Conservation (phyloP, 2,329 filamentous ascomycete genomes). For the Colletotrichum eremochloae region DNA sequence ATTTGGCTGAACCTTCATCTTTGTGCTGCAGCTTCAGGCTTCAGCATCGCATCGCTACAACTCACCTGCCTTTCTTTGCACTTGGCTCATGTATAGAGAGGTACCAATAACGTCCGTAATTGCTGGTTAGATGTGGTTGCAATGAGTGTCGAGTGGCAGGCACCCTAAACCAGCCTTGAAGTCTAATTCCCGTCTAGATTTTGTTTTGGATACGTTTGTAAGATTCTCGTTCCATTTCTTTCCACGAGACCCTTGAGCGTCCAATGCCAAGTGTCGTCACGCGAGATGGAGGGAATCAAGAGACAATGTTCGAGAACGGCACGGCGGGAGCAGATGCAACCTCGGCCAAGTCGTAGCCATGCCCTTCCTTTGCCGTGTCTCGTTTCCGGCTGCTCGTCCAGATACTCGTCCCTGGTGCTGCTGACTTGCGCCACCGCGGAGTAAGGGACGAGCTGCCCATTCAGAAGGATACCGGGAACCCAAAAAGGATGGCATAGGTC, state of each 20-base stretch:
- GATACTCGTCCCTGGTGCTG: slow-evolving; percentile 15
- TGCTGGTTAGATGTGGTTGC: neutral
- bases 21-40: slow-evolving; percentile 29
- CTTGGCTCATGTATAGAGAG: neutral
- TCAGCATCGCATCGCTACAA: slow-evolving; percentile 35
- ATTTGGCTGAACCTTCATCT: slow-evolving; percentile 24
- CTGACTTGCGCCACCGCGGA: slow-evolving; percentile 34
- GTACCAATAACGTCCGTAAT: no score
- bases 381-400: slow-evolving; percentile 4
- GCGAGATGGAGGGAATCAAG: neutral
- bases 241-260: neutral
- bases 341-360: neutral
- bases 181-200: slow-evolving; percentile 14
- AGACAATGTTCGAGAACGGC: slow-evolving; percentile 7
- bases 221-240: neutral
- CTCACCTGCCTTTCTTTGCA: neutral
- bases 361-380: neutral
- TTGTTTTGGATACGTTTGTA: neutral
- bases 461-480: slow-evolving; percentile 13
- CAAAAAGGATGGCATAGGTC: slow-evolving; percentile 4
- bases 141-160: neutral
- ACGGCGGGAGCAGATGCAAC: slow-evolving; percentile 10
- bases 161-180: neutral
- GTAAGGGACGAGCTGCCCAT: slow-evolving; percentile 20
- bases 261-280: slow-evolving; percentile 17